A percentile compares a stretch with the other conserved stretches of the same genome.
Conservation (phyloP, 2,329 filamentous ascomycete genomes). For the Exserohilum turcica region DNA sequence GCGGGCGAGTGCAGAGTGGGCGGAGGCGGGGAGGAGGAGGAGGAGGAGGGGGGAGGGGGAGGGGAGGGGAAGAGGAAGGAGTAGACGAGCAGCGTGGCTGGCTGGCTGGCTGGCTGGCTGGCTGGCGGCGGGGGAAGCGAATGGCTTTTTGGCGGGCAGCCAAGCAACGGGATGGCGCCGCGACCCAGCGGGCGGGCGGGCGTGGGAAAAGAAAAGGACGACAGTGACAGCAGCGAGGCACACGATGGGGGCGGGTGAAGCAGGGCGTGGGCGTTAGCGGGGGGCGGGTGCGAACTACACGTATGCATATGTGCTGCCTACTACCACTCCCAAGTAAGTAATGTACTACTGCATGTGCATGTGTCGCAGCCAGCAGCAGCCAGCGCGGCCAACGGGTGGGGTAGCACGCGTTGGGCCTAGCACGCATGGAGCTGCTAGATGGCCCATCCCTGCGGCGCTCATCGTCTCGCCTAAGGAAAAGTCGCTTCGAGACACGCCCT, state of each 20-base stretch:
- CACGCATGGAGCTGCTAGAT: too few relatives aligned
- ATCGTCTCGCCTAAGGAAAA: constrained; percentile 21
- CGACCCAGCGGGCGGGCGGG: not conserved
- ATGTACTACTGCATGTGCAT: too few relatives aligned
- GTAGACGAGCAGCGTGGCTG: constrained; percentile 13
- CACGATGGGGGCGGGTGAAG: not conserved
- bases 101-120: constrained; percentile 3
- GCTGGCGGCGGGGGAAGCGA: constrained; percentile 12
- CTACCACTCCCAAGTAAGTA: too few relatives aligned
- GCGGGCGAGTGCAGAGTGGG: too few relatives aligned
- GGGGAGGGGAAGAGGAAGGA: constrained; percentile 16
- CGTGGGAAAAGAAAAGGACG: not conserved
- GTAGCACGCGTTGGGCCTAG: constrained; percentile 3
- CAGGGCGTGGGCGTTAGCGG: too few relatives aligned
- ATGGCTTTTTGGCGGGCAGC: constrained; percentile 3
- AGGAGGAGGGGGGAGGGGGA: constrained; percentile 2
- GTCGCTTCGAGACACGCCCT: constrained; percentile 11
- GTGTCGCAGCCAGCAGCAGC: constrained; percentile 7
- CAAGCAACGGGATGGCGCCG: constrained; percentile 5
- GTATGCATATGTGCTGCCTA: too few relatives aligned
- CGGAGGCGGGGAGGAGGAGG: constrained; percentile 1
- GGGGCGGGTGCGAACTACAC: too few relatives aligned
- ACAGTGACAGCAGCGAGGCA: not conserved
- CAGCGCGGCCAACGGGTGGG: constrained; percentile 12
- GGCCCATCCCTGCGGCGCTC: constrained; percentile 20